Percentiles rank a stretch among this genome's conserved stretches.
These are phyloP conservation scores for Scleromitrula shiraiana DNA, from an alignment of 2,329 filamentous ascomycete species.

Conservation along the genomic window DNA sequence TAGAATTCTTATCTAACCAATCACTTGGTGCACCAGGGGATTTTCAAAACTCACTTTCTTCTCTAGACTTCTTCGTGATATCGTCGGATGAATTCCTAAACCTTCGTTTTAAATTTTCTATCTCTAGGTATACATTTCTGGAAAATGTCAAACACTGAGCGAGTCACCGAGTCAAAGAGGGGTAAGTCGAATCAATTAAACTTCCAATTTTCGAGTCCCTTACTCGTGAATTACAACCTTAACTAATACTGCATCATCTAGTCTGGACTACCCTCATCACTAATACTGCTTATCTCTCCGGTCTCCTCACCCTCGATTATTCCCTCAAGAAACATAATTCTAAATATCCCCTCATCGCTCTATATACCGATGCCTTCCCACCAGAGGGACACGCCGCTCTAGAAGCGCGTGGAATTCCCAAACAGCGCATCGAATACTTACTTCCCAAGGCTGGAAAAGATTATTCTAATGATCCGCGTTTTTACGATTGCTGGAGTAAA, in stretches of 20 bases:
- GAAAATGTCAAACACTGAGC: constrained; percentile 11
- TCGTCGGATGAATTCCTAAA: too few species aligned
- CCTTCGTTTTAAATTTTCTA: too few species aligned
- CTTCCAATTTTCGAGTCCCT: neutral
- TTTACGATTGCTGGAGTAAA: constrained; percentile 89
- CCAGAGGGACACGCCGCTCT: constrained; percentile 60
- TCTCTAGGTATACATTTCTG: too few species aligned
- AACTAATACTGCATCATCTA: constrained; percentile 31
- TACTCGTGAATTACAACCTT: neutral
- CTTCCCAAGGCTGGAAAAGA: constrained; percentile 54
- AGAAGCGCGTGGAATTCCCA: constrained; percentile 58
- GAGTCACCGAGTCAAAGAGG: constrained; percentile 26
- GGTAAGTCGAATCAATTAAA: constrained; percentile 13
- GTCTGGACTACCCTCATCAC: constrained; percentile 88
- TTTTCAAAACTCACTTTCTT: too few species aligned
- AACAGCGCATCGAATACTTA: constrained; percentile 64
- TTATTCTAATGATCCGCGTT: constrained; percentile 71
- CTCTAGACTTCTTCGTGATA: too few species aligned
- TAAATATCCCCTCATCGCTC: constrained; percentile 69
- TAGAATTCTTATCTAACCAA: too few species aligned
- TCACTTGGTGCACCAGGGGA: too few species aligned
- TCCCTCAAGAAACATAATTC: constrained; percentile 59
- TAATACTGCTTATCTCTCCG: constrained; percentile 72
- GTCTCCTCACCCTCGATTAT: constrained; percentile 73
- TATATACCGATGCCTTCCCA: constrained; percentile 76